A percentile compares a stretch with the other conserved stretches of the same genome.
Evolutionary conservation across 371 early-diverging fungal species (phyloP).

Genomic region (Massospora cicadina): DNA sequence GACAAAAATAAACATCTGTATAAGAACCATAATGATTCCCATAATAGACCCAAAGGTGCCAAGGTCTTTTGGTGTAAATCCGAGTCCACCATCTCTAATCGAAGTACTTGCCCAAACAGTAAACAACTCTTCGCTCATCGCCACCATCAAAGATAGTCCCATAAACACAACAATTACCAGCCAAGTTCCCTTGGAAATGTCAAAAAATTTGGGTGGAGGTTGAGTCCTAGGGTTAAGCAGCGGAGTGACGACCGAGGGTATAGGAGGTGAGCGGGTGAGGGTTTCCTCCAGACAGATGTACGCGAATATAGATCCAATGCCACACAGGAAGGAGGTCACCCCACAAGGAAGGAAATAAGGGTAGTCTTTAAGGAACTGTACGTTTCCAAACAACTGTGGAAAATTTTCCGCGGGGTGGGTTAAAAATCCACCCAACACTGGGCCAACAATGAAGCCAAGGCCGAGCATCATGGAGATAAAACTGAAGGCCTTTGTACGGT

Average conservation of each 20-base stretch:
- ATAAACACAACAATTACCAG: neutral
- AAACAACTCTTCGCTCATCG: slow-evolving; percentile 56
- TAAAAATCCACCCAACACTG: slow-evolving; percentile 62
- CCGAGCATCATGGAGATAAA: neutral
- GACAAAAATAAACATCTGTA: slow-evolving; percentile 37
- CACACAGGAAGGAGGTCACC: slow-evolving; percentile 35
- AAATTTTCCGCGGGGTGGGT: slow-evolving; percentile 47
- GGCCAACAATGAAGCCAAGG: slow-evolving; percentile 28
- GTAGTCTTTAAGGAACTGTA: slow-evolving; percentile 34
- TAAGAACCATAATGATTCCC: slow-evolving; percentile 28
- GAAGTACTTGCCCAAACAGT: slow-evolving; percentile 36
- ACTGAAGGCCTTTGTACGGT: slow-evolving; percentile 25
- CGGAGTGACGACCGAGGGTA: too few species aligned
- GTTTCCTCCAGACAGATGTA: slow-evolving; percentile 61
- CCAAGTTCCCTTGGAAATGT: neutral
- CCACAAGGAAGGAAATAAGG: slow-evolving; percentile 79
- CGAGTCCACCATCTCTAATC: slow-evolving; percentile 34
- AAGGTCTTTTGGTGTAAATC: slow-evolving; percentile 28
- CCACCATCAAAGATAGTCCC: slow-evolving; percentile 39
- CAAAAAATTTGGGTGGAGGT: neutral
- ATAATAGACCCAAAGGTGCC: slow-evolving; percentile 32
- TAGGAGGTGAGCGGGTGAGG: too few species aligned
- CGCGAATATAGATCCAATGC: slow-evolving; percentile 42
- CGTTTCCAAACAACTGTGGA: slow-evolving; percentile 45
- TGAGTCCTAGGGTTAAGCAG: neutral